These are phyloP conservation scores for Acorus calamus DNA, from an alignment of 106 monocot species.

Conservation along the genomic window DNA sequence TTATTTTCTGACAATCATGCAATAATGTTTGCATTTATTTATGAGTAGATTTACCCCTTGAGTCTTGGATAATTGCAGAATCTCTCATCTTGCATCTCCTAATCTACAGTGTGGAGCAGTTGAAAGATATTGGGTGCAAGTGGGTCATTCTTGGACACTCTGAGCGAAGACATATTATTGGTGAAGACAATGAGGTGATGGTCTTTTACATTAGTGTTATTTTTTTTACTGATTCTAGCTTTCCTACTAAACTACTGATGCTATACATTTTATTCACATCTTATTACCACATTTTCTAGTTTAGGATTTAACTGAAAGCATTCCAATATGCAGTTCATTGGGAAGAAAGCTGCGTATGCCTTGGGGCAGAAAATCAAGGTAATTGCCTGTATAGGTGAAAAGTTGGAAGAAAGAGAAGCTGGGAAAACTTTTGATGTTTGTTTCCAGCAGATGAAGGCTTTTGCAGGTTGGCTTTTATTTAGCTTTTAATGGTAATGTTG, in stretches of 20 bases:
- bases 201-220: no score
- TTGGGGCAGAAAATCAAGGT: slow-evolving; percentile 82
- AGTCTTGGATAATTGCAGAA: background rate
- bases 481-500: no score
- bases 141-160: slow-evolving; percentile 99
- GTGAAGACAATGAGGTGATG: slow-evolving; percentile 81
- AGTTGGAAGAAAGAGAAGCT: slow-evolving; percentile 91
- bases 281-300: no score
- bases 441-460: slow-evolving; percentile 83
- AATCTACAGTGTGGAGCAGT: slow-evolving; percentile 78
- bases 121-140: slow-evolving; percentile 84
- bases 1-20: no score
- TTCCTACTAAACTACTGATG: no score
- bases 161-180: slow-evolving; percentile 84
- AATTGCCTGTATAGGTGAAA: slow-evolving; percentile 96
- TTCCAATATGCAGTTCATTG: slow-evolving; percentile 64
- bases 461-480: slow-evolving; percentile 50
- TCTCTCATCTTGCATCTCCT: background rate
- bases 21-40: no score
- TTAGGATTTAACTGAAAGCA: no score
- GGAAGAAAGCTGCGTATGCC: slow-evolving; percentile 99
- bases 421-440: slow-evolving; percentile 99
- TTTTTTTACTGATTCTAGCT: no score
- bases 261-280: no score
- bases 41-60: no score